Conservation (phyloP, 345 rosid species). For the Odontarrhena argentea region DNA sequence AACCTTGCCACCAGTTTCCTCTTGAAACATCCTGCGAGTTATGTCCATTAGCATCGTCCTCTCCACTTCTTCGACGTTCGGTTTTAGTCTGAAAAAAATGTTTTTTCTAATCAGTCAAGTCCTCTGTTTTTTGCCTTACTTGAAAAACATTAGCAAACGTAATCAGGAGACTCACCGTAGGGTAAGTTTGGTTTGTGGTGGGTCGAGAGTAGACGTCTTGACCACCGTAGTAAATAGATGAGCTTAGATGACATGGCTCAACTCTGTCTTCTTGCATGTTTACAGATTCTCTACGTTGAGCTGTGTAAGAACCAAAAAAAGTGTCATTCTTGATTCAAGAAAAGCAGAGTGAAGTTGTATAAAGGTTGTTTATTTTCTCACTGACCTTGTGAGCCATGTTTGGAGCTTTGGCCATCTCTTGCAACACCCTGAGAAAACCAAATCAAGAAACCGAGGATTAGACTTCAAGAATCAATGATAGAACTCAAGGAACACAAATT, state of each 20-base stretch:
- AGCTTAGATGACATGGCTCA: constrained; percentile 77
- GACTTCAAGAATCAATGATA: constrained; percentile 20
- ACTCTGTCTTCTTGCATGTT: constrained; percentile 27
- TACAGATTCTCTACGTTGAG: constrained; percentile 43
- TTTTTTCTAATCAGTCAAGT: constrained; percentile 6
- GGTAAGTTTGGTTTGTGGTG: constrained; percentile 53
- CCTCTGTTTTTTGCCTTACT: background rate
- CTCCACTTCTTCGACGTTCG: constrained; percentile 54
- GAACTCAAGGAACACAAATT: constrained; percentile 1
- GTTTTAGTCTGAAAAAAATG: constrained; percentile 38
- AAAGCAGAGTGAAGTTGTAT: constrained; percentile 3
- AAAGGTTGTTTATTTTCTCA: constrained; percentile 1
- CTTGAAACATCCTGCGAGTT: constrained; percentile 71
- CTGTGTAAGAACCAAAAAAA: constrained; percentile 37
- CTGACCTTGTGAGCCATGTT: constrained; percentile 58
- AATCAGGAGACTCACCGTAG: constrained; percentile 53
- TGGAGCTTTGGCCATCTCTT: constrained; percentile 52
- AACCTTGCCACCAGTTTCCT: constrained; percentile 99
- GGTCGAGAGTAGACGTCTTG: constrained; percentile 70
- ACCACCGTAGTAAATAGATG: constrained; percentile 93
- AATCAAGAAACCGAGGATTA: constrained; percentile 19
- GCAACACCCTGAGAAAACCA: constrained; percentile 50
- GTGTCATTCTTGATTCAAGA: constrained; percentile 26
- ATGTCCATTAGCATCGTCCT: constrained; percentile 60
- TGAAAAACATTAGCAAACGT: background rate